A percentile compares a stretch with the other conserved stretches of the same genome.
These are phyloP conservation scores for Ogataea sp. DNA, from an alignment of 805 yeast genomes.

Conservation along the genomic window DNA sequence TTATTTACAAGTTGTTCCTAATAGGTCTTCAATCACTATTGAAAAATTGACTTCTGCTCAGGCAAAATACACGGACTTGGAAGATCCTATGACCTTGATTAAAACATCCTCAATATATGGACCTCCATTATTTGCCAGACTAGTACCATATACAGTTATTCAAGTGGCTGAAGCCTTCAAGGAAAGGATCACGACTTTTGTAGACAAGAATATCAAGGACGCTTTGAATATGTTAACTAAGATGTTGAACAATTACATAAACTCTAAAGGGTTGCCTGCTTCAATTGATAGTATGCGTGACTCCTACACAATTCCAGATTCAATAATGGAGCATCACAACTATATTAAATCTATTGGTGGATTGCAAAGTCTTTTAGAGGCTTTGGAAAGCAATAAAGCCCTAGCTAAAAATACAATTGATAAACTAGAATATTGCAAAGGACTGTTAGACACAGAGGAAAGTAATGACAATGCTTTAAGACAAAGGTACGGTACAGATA, in stretches of 20 bases:
- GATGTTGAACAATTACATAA: constrained; percentile 34
- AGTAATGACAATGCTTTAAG: constrained; percentile 48
- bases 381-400: constrained; percentile 37
- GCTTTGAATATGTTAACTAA: constrained; percentile 44
- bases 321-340: constrained; percentile 47
- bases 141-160: constrained; percentile 60
- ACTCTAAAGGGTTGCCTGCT: constrained; percentile 49
- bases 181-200: constrained; percentile 53
- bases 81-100: constrained; percentile 8
- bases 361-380: constrained; percentile 27
- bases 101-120: constrained; percentile 15
- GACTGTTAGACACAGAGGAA: constrained; percentile 40
- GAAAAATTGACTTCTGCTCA: constrained; percentile 51
- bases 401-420: constrained; percentile 32
- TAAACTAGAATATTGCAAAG: constrained; percentile 37
- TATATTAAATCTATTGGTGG: constrained; percentile 51
- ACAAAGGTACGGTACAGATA: constrained; percentile 39
- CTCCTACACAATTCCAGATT: constrained; percentile 51
- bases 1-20: constrained; percentile 61
- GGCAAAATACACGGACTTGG: constrained; percentile 22
- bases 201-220: constrained; percentile 31
- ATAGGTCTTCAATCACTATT: constrained; percentile 27
- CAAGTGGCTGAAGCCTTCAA: constrained; percentile 60
- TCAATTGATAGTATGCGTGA: constrained; percentile 52
- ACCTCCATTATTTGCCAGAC: constrained; percentile 39